Base-by-base conservation (phyloP, 1,139 yeast species). In the Magnusiomyces paraingens region DNA sequence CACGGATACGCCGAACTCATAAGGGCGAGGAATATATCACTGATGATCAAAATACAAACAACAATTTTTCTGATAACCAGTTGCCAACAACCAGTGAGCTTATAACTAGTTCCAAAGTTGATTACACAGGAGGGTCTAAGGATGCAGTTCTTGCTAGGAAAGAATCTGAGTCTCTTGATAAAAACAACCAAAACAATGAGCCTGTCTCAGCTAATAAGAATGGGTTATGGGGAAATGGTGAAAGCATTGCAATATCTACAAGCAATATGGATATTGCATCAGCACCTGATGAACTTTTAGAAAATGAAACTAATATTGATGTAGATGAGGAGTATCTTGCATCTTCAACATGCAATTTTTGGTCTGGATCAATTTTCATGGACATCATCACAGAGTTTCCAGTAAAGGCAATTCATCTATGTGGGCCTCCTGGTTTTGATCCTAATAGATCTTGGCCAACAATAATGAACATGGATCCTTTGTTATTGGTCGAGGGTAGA, bases 1-100 rank as follows among this genome's bases (percentile, higher is more conserved):
- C 87, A 29, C 74, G 84, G 51, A 82, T 87, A 54, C 76, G 90
- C 61, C 74, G 88, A 62, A 87, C 95, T 1, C 95, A 87, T 65
- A 87, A 86, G 66, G 96, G 96, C 35, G 96, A 89, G 58, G 93
- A 87, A 62, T 69, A 86, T 43, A 75, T 40, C 48, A 52, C 14
- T 41, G 55, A 39, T 41, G 36, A 39, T 15, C 41, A 45, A 50
- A 35, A 50, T 32, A 47, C 44, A 4, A 51, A 56, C 14, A 54
- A 55, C 35, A 55, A 52, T 32, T 51, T 42, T 47, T 59, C 55
- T 46, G 50, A 38, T 54, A 39, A 21, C 38, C 40, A 36, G 17
- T 5, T 36, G 12, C 40, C 40, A 14, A 36, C 40, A 4, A n/a
- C 40, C 5, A n/a, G 40, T 47, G 58, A 56, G 36, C 42, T 44